A percentile compares a stretch with the other conserved stretches of the same genome.
These are phyloP conservation scores for Leccinellum luteum DNA, from an alignment of 768 basidiomycete genomes.

Conservation along the genomic window DNA sequence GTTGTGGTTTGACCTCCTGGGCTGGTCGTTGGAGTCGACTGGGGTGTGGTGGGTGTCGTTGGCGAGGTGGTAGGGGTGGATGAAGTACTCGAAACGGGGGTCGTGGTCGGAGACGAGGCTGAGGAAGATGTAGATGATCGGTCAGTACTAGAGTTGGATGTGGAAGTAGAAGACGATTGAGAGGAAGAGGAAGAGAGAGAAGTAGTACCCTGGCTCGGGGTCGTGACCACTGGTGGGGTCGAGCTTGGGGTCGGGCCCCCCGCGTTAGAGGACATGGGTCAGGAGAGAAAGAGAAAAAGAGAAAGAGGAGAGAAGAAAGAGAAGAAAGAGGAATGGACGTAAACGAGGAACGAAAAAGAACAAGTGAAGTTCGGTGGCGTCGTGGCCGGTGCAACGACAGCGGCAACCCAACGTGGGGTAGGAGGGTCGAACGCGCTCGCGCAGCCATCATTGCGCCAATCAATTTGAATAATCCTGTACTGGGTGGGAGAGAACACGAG, in stretches of 20 bases:
- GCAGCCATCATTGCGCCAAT: neutral
- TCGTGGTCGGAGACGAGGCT: constrained; percentile 1
- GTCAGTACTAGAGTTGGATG: constrained; percentile 12
- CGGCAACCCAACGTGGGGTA: neutral
- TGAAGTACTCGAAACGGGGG: neutral
- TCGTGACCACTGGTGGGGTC: neutral
- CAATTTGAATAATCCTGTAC: constrained; percentile 9
- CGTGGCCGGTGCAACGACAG: neutral
- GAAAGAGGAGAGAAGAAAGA: neutral
- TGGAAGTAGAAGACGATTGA: neutral
- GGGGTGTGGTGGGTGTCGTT: constrained; percentile 1
- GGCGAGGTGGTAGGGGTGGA: constrained; percentile 1
- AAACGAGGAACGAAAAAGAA: constrained; percentile 2
- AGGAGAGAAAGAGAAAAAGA: neutral
- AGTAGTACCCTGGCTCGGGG: constrained; percentile 17
- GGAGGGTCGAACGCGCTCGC: neutral
- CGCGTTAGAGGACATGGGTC: constrained; percentile 18
- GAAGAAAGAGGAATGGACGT: neutral
- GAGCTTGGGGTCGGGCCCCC: neutral
- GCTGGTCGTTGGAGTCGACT: neutral
- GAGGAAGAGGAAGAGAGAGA: constrained; percentile 16
- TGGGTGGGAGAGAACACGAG: constrained; percentile 2
- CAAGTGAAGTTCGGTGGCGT: neutral
- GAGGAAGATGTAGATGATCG: constrained; percentile 3
- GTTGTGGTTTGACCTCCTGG: neutral